These are phyloP conservation scores for Alisma plantagoaquatica DNA, from an alignment of 106 monocot genomes.

Conservation along the genomic window DNA sequence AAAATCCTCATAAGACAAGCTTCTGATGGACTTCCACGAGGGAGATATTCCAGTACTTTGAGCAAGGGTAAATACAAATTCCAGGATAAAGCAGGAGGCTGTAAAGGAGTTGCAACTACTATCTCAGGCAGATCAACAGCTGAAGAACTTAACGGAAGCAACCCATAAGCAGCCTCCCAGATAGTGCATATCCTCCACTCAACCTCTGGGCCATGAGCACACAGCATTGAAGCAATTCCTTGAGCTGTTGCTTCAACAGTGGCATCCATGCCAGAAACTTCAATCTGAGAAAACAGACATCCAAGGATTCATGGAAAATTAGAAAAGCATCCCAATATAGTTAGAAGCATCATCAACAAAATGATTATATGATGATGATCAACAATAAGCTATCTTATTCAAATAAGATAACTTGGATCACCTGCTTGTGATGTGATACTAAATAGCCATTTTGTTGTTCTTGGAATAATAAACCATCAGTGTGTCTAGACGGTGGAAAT, in stretches of 20 bases:
- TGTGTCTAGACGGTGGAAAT: conserved; percentile 77
- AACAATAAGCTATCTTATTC: too few species aligned
- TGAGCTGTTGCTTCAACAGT: conserved; percentile 93
- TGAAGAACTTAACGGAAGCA: conserved; percentile 87
- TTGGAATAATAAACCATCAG: conserved; percentile 70
- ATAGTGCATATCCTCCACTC: conserved; percentile 99
- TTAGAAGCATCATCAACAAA: too few species aligned
- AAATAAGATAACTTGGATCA: too few species aligned
- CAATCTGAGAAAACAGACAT: conserved; percentile 51
- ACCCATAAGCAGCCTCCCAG: conserved; percentile 99
- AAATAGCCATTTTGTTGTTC: too few species aligned
- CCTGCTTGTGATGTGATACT: too few species aligned
- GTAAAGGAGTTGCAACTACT: conserved; percentile 83
- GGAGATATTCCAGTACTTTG: conserved; percentile 90
- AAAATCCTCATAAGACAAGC: conserved; percentile 99
- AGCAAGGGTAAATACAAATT: conserved; percentile 77
- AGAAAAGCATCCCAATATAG: too few species aligned
- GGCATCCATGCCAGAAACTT: conserved; percentile 63
- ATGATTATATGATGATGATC: too few species aligned
- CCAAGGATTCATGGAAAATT: too few species aligned
- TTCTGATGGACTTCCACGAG: conserved; percentile 93
- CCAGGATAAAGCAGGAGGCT: conserved; percentile 93
- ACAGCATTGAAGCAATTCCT: conserved; percentile 94
- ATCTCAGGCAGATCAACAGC: conserved; percentile 95
- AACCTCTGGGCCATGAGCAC: conserved; percentile 96